These are phyloP conservation scores for Geotrichum reessii DNA, from an alignment of 1,139 yeast species.

Conservation along the genomic window DNA sequence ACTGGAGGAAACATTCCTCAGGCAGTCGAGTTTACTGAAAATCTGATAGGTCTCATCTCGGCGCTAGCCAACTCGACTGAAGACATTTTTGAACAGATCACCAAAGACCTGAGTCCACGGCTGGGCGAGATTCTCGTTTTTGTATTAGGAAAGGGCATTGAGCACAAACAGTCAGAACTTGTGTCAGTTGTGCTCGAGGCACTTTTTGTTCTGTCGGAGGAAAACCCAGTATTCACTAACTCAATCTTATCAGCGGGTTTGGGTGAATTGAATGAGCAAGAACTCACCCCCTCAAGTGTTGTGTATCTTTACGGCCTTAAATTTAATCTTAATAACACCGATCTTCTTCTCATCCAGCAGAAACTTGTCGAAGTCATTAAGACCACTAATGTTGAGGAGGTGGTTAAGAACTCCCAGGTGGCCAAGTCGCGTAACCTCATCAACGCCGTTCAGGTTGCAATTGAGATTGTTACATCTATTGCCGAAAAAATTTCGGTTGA, in stretches of 20 bases:
- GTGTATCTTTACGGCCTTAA: conserved; percentile 29
- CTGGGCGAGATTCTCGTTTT: conserved; percentile 24
- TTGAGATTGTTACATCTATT: conserved; percentile 70
- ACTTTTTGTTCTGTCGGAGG: conserved; percentile 27
- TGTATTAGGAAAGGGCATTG: conserved; percentile 13
- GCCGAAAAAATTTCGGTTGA: conserved; percentile 52
- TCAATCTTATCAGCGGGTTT: neutral
- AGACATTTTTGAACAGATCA: conserved; percentile 50
- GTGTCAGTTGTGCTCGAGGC: conserved; percentile 24
- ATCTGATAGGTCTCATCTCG: conserved; percentile 60
- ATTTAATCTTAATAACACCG: conserved; percentile 21
- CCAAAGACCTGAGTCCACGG: conserved; percentile 36
- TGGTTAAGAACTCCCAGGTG: conserved; percentile 37
- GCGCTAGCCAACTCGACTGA: conserved; percentile 63
- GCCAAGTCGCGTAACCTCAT: conserved; percentile 43
- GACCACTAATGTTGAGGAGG: conserved; percentile 42
- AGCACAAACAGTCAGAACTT: conserved; percentile 9
- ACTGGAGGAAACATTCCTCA: conserved; percentile 13
- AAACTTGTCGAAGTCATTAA: conserved; percentile 25
- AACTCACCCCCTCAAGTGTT: neutral
- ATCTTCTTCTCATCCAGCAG: conserved; percentile 26
- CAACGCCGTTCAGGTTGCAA: conserved; percentile 57
- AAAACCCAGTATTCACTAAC: conserved; percentile 23
- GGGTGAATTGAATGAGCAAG: neutral
- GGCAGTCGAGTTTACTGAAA: conserved; percentile 61